phyloP scores from a whole-genome alignment of 441 rosid species.

The Pelargonium fulgidum region DNA sequence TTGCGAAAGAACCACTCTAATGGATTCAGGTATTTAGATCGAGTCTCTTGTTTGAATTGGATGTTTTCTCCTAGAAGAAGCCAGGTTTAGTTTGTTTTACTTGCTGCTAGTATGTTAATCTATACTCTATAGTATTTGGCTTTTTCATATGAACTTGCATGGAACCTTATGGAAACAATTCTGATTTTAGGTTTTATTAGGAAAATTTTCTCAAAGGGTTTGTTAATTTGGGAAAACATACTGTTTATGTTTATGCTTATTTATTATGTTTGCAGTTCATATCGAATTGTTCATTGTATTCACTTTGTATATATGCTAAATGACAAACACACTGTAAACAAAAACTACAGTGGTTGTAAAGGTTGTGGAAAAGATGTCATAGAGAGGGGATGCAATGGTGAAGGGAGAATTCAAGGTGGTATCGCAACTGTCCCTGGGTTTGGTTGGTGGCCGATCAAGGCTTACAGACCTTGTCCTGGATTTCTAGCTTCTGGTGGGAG shows the following conservation, averaged over 20 bases:
- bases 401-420: constrained; percentile 97
- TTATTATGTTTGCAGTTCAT: neutral
- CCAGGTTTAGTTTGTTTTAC: neutral
- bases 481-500: constrained; percentile 76
- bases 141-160: neutral
- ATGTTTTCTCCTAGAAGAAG: neutral
- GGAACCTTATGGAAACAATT: no score
- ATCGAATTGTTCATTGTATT: neutral
- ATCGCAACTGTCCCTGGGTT: constrained; percentile 89
- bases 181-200: neutral
- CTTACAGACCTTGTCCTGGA: constrained; percentile 79
- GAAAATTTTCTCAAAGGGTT: no score
- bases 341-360: constrained; percentile 56
- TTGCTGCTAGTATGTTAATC: neutral
- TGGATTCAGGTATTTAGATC: no score
- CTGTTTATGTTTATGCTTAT: neutral
- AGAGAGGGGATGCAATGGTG: constrained; percentile 84
- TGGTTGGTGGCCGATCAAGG: constrained; percentile 99
- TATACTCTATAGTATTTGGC: neutral
- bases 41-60: neutral
- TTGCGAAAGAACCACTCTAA: neutral
- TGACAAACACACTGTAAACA: neutral
- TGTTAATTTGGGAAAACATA: no score
- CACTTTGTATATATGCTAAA: neutral
- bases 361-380: constrained; percentile 69